A percentile compares a stretch with the other conserved stretches of the same genome.
phyloP scores from a whole-genome alignment of 1,284 basidiomycete species.

The Volvariella volvacea region DNA sequence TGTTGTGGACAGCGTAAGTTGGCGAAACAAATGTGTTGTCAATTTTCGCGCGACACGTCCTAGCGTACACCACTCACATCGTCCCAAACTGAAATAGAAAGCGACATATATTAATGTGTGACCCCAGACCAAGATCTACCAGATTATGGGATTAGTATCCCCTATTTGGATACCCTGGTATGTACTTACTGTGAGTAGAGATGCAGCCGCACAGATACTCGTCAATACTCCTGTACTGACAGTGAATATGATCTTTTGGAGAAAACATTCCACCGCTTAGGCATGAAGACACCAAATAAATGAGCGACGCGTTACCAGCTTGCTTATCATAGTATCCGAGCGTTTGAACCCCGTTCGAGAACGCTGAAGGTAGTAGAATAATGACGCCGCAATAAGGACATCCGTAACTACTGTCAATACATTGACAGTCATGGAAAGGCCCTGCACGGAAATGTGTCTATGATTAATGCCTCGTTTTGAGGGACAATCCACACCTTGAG shows the following conservation, averaged over 20 bases:
- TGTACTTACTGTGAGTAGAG: constrained; percentile 40
- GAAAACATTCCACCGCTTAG: constrained; percentile 2
- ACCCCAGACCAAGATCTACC: constrained; percentile 41
- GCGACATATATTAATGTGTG: constrained; percentile 48
- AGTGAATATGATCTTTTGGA: constrained; percentile 39
- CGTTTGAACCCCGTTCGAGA: constrained; percentile 50
- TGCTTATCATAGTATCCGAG: constrained; percentile 51
- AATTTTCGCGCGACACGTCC: not conserved
- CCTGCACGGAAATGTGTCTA: constrained; percentile 20
- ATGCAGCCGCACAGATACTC: constrained; percentile 47
- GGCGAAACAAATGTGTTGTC: constrained; percentile 7
- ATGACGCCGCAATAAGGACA: constrained; percentile 40
- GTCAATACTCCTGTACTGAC: constrained; percentile 52
- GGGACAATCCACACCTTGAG: constrained; percentile 32
- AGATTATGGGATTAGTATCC: not conserved
- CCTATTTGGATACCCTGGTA: not conserved
- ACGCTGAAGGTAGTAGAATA: constrained; percentile 42
- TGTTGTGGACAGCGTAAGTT: no score
- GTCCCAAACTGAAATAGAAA: constrained; percentile 51
- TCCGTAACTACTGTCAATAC: constrained; percentile 43
- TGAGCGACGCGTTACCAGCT: constrained; percentile 29
- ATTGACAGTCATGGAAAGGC: constrained; percentile 50
- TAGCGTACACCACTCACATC: constrained; percentile 26
- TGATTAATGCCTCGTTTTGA: no score
- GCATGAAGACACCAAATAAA: no score